Evolutionary conservation across 129 eudicot species (phyloP), one percentile per base, ranked within the genome.

Genomic region (Mikania micrantha): DNA sequence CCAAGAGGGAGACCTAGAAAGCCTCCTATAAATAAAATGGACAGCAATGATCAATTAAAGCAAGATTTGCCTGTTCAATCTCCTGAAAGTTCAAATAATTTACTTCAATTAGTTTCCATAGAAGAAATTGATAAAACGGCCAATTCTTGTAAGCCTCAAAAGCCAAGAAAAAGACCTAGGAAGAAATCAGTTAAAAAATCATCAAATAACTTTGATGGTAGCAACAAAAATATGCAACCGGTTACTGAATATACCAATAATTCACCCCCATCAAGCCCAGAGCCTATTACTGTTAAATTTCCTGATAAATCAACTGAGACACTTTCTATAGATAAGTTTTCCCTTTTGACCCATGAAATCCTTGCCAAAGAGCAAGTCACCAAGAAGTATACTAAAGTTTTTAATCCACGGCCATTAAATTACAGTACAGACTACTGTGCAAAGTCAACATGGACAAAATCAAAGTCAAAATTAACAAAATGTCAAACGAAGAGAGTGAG

Each of bases 131-230:
- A 38, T 27, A n/a, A 60, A 57, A 73, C 36, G 35, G 13, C 3
- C 10, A 20, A 54, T 28, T 20, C 58, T 13, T 13, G 34, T 42
- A 47, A 72, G 62, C 59, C 56, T 10, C 64, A 36, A 39, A 85
- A 60, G 60, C 88, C 87, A 54, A 84, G 80, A 82, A 91, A 95
- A 73, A 82, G 85, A 77, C 95, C 96, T 34, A 84, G 81, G 76
- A 88, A 91, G 82, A 67, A 50, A 9, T 79, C 85, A 16, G 19
- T 61, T n/a, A 59, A 27, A 38, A 76, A 82, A 74, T 13, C 86
- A 57, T 75, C 21, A 17, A 79, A 73, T 45, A 59, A 67, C 32
- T 31, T 38, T 40, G 76, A 76, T 62, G 25, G 45, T 53, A 48
- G 63, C 41, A 45, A 32, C 25, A 67, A 73, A 12, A 7, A 41